phyloP scores from a whole-genome alignment of 306 rosid species.

The Rosa rugosa region DNA sequence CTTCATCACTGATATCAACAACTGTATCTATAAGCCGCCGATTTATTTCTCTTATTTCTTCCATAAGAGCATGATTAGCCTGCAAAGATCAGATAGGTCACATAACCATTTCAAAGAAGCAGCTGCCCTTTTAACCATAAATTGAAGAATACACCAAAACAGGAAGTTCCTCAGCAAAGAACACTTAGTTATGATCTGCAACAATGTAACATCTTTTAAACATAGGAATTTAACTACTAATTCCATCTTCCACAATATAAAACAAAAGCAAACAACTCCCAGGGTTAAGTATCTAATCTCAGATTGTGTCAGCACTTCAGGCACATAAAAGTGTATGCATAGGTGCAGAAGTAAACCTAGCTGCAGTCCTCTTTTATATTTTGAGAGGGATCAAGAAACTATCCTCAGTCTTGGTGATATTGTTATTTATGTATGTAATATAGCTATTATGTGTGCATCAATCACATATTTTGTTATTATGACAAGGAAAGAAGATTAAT shows the following conservation, averaged over 20 bases:
- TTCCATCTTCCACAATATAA: background rate
- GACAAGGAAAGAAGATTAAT: slow-evolving; percentile 23
- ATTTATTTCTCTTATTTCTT: slow-evolving; percentile 87
- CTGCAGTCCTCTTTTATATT: background rate
- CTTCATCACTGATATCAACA: slow-evolving; percentile 71
- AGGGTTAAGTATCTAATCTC: background rate
- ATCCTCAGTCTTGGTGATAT: background rate
- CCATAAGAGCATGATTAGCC: slow-evolving; percentile 79
- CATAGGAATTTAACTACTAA: background rate
- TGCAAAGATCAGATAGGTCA: slow-evolving; percentile 38
- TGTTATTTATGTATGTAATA: background rate
- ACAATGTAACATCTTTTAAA: background rate
- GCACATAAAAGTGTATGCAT: background rate
- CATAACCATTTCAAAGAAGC: slow-evolving; percentile 17
- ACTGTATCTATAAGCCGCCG: slow-evolving; percentile 78
- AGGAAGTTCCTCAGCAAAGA: background rate
- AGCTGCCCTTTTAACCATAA: slow-evolving; percentile 5
- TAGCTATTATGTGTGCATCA: background rate
- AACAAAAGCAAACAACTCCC: background rate
- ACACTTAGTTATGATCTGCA: background rate
- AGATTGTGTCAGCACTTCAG: background rate
- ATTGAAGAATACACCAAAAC: slow-evolving; percentile 1
- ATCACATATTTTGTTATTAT: background rate
- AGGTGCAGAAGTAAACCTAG: background rate
- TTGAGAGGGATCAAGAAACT: no score